phyloP scores from a whole-genome alignment of 2,329 filamentous ascomycete species.

The Orbilia javanica region DNA sequence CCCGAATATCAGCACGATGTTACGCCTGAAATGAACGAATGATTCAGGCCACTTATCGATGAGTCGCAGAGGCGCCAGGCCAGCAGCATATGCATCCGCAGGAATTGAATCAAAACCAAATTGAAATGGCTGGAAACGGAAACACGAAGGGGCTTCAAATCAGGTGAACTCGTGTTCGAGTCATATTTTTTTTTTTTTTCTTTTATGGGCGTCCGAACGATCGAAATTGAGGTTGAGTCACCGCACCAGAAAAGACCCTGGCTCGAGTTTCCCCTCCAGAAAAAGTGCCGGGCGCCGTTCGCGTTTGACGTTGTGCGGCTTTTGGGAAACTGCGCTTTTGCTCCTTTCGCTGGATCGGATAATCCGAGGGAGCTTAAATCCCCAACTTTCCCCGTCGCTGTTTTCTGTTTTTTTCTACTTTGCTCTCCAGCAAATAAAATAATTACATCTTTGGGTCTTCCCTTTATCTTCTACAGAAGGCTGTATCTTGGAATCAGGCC shows the following conservation, averaged over 20 bases:
- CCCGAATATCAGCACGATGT: too few species aligned
- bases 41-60: conserved; percentile 55
- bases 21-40: conserved; percentile 4
- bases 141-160: not conserved
- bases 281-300: conserved; percentile 3
- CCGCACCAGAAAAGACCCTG: not conserved
- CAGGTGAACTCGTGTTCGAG: conserved; percentile 58
- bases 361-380: conserved; percentile 50
- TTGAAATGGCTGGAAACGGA: not conserved
- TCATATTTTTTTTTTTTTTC: conserved; percentile 36
- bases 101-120: not conserved
- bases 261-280: not conserved
- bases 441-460: not conserved
- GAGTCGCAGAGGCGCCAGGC: conserved; percentile 48
- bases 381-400: conserved; percentile 18
- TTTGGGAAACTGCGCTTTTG: conserved; percentile 41
- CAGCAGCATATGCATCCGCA: conserved; percentile 12
- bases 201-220: too few species aligned
- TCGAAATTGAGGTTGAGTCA: conserved; percentile 23
- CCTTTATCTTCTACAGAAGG: not conserved
- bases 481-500: not conserved
- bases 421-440: conserved; percentile 2
- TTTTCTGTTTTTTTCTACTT: conserved; percentile 11
- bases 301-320: not conserved
- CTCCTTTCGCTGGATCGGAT: conserved; percentile 13